Evolutionary conservation across 148 eudicot genomes (phyloP).

Genomic region (Vaccinium darrowii): DNA sequence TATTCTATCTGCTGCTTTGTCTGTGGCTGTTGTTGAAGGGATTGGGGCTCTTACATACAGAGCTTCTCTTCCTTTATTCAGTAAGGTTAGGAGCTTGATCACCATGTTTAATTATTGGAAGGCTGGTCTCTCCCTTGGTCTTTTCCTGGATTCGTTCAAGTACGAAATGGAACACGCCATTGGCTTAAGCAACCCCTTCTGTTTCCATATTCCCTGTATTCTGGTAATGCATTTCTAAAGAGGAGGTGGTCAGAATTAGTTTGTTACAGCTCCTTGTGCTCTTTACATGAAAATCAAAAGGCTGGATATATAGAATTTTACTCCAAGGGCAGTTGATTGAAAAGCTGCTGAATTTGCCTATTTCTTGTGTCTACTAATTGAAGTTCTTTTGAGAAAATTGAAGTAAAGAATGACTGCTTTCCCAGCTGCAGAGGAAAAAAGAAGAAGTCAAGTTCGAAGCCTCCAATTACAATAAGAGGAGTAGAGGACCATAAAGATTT

Average conservation of each 20-base stretch:
- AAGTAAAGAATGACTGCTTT: not conserved
- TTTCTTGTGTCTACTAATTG: not conserved
- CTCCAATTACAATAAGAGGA: not conserved
- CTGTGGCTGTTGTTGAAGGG: constrained; percentile 83
- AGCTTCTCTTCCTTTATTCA: constrained; percentile 48
- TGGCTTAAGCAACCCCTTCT: not conserved
- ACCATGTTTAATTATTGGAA: constrained; percentile 86
- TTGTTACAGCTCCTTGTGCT: not conserved
- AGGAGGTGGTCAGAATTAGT: not conserved
- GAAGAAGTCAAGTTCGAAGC: not conserved
- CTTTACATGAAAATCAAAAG: not conserved
- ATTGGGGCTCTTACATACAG: constrained; percentile 89
- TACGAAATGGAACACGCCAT: constrained; percentile 34
- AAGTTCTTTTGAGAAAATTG: not conserved
- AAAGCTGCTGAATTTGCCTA: not conserved
- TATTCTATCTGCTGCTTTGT: constrained; percentile 79
- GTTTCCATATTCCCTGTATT: constrained; percentile 12
- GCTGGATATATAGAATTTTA: not conserved
- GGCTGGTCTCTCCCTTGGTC: constrained; percentile 76
- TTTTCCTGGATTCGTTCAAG: constrained; percentile 93
- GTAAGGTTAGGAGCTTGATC: constrained; percentile 40
- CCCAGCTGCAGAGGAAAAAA: not conserved
- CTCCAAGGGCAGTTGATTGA: not conserved
- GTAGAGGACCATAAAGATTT: not conserved
- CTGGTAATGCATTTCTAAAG: not conserved